Percentiles rank a stretch among this genome's conserved stretches.
These are phyloP conservation scores for Tulasnella sp. DNA, from an alignment of 768 basidiomycete genomes.

Conservation along the genomic window DNA sequence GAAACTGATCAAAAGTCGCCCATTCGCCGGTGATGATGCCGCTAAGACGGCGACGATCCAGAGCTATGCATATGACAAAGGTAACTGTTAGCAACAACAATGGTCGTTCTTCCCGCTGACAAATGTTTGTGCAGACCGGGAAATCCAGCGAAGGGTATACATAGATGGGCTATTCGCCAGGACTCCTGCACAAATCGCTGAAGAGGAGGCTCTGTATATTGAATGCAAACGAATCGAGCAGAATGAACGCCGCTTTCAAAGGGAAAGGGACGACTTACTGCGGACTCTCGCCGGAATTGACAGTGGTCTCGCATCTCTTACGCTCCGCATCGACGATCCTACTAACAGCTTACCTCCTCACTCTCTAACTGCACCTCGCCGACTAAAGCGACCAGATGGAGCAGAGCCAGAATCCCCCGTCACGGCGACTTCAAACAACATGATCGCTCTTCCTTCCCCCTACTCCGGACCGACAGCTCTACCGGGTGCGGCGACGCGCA, in stretches of 20 bases:
- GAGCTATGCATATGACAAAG: slow-evolving; percentile 79
- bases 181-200: slow-evolving; percentile 78
- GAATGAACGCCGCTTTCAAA: slow-evolving; percentile 74
- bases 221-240: slow-evolving; percentile 94
- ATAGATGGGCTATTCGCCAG: slow-evolving; percentile 75
- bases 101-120: background rate
- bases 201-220: slow-evolving; percentile 89
- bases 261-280: slow-evolving; percentile 77
- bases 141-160: slow-evolving; percentile 79
- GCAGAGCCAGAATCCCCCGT: slow-evolving; percentile 7
- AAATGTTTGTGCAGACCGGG: slow-evolving; percentile 48
- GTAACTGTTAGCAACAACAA: slow-evolving; percentile 29
- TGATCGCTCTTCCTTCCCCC: slow-evolving; percentile 14
- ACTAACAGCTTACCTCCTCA: background rate
- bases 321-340: slow-evolving; percentile 3
- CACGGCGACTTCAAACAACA: slow-evolving; percentile 1
- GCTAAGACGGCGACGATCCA: slow-evolving; percentile 53
- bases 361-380: background rate
- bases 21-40: slow-evolving; percentile 72
- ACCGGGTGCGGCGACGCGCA: background rate
- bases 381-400: slow-evolving; percentile 9
- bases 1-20: slow-evolving; percentile 69
- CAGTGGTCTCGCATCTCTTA: slow-evolving; percentile 57
- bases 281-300: slow-evolving; percentile 76
- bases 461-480: slow-evolving; percentile 8